Evolutionary conservation across 2,329 filamentous ascomycete genomes (phyloP), one percentile per base, ranked within the genome.

Genomic region (Cladosporium sp.): DNA sequence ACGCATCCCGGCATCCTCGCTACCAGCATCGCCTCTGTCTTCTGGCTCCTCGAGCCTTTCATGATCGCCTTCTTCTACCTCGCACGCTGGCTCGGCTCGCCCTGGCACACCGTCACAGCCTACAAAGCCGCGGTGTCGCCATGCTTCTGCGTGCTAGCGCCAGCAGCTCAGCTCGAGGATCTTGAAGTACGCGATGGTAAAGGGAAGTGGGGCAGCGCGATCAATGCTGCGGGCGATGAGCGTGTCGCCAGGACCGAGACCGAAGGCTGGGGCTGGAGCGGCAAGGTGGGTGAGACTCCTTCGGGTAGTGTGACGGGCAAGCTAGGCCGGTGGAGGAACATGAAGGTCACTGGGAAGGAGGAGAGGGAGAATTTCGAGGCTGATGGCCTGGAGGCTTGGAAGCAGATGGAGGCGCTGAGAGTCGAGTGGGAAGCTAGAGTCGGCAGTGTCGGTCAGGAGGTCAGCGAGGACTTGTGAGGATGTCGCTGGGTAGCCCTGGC

Each of bases 1-100:
- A 84, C 88, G 0, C 95, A 99, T 75, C 95, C 95, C 0, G 95
- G 95, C 68, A 86, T 99, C 67, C 91, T 93, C 69, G 89, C 86
- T 62, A 97, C 93, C 1, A 86, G 88, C 1, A 90, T 99, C 69
- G 86, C 97, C 68, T 89, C 91, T 0, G 84, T 97, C 8, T 85
- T 87, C 59, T 83, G 85, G 69, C 81, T 93, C 69, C 83, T 97
- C 67, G 85, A 87, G 68, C 89, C 87, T 76, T 81, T 85, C 67
- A 95, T 95, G 85, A 78, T 86, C 59, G 74, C 86, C 23, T 81
- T 85, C 3, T 89, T 96, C 75, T 89, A 88, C 76, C 51, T 96
- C 18, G 87, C 88, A 16, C 91, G 94, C 69, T 88, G 86, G 81
- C 76, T 93, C 28, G 95, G 95, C 58, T 96, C 91, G 2, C 91